Conservation (phyloP, 2,329 filamentous ascomycete species). For the Sporothrix brasiliensis region DNA sequence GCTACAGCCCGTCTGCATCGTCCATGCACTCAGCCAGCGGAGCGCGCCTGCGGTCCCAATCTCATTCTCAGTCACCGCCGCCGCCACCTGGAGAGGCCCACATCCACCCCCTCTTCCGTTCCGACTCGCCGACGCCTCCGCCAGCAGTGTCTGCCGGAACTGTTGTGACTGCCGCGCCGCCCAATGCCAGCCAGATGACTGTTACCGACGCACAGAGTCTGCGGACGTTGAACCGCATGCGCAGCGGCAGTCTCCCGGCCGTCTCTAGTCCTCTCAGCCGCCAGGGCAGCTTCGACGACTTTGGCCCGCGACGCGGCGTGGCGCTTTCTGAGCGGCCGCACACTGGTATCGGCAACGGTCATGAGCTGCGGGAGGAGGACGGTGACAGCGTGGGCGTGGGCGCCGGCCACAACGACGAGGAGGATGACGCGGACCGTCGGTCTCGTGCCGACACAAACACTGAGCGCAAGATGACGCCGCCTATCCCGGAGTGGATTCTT, state of each 20-base stretch:
- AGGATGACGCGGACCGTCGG: constrained; percentile 36
- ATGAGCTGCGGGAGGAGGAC: constrained; percentile 13
- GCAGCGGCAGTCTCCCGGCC: constrained; percentile 58
- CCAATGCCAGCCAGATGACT: constrained; percentile 67
- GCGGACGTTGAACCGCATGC: constrained; percentile 56
- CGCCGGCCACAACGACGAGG: constrained; percentile 37
- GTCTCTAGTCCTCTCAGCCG: constrained; percentile 55
- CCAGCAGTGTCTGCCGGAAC: constrained; percentile 66
- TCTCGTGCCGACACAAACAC: constrained; percentile 38
- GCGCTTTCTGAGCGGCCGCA: constrained; percentile 24
- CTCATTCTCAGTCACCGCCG: constrained; percentile 39
- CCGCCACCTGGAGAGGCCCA: constrained; percentile 60
- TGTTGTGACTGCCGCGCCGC: constrained; percentile 66
- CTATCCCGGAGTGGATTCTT: constrained; percentile 64
- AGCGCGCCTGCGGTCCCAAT: constrained; percentile 35
- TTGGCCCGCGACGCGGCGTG: constrained; percentile 38
- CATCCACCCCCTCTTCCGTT: constrained; percentile 77
- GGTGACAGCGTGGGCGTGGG: not conserved
- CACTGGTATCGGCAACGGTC: constrained; percentile 19
- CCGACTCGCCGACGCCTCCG: constrained; percentile 69
- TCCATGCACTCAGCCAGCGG: constrained; percentile 38
- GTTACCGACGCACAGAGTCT: constrained; percentile 54
- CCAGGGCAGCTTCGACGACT: constrained; percentile 56
- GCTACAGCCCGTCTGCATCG: constrained; percentile 51
- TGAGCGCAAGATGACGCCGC: constrained; percentile 59